A percentile compares a stretch with the other conserved stretches of the same genome.
Conservation (phyloP, 192 early-diverging fungal genomes). For the Glomus cerebriforme region DNA sequence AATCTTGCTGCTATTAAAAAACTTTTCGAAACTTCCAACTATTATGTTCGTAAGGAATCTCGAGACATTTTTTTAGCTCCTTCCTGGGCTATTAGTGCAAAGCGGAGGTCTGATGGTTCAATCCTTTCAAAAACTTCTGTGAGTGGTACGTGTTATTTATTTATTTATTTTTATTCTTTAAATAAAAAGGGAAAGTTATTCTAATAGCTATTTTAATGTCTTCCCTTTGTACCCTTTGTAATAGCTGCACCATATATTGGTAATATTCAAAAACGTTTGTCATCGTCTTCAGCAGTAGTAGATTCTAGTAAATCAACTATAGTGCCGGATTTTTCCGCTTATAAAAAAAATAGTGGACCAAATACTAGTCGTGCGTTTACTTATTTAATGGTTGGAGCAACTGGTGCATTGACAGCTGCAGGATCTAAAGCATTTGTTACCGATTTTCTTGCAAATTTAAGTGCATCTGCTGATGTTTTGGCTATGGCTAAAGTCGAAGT, state of each 20-base stretch:
- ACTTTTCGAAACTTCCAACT: constrained; percentile 44
- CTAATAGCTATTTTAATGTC: neutral
- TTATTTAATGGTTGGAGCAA: constrained; percentile 94
- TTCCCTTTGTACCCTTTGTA: neutral
- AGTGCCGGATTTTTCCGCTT: constrained; percentile 77
- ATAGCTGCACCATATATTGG: neutral
- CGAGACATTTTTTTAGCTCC: constrained; percentile 19
- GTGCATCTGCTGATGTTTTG: constrained; percentile 97
- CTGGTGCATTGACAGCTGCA: constrained; percentile 76
- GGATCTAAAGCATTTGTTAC: constrained; percentile 90
- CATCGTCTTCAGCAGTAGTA: constrained; percentile 49
- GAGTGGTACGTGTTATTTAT: constrained; percentile 46
- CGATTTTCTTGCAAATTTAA: constrained; percentile 81
- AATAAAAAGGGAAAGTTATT: neutral
- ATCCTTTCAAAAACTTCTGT: constrained; percentile 47
- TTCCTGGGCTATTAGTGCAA: constrained; percentile 30
- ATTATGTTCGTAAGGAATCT: constrained; percentile 42
- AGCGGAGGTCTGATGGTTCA: constrained; percentile 39
- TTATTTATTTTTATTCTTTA: neutral
- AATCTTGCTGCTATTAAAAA: constrained; percentile 45
- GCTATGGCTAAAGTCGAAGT: constrained; percentile 98
- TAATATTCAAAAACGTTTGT: constrained; percentile 33
- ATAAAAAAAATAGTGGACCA: constrained; percentile 64
- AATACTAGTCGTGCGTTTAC: constrained; percentile 77
- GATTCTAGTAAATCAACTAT: constrained; percentile 59